Evolutionary conservation across 495 filamentous ascomycete species (phyloP).

Genomic region (Penicillium cosmopolitanum): DNA sequence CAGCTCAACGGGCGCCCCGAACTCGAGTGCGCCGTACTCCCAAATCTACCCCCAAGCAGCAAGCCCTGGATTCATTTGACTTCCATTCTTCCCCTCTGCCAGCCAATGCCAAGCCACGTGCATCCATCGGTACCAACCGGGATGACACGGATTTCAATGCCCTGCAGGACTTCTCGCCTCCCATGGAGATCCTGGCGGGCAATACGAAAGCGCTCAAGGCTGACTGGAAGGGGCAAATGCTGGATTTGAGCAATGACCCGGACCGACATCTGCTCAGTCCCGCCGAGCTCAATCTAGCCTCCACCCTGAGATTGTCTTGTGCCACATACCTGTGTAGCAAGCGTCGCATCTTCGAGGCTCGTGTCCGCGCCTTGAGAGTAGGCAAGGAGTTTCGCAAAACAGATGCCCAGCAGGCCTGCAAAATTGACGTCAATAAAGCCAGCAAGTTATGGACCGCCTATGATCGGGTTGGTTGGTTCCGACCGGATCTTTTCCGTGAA

Average conservation of each 20-base stretch:
- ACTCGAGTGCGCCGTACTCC: conserved; percentile 50
- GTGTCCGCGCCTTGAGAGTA: conserved; percentile 67
- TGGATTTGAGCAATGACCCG: conserved; percentile 80
- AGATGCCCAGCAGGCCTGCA: conserved; percentile 95
- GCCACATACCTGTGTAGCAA: conserved; percentile 95
- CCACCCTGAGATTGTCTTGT: conserved; percentile 80
- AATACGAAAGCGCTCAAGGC: conserved; percentile 76
- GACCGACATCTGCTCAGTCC: conserved; percentile 76
- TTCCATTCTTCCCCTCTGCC: conserved; percentile 25
- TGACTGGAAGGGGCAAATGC: conserved; percentile 82
- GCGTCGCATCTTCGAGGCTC: conserved; percentile 84
- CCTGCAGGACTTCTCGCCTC: conserved; percentile 78
- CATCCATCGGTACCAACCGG: conserved; percentile 58
- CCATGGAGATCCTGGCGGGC: conserved; percentile 62
- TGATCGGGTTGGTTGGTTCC: conserved; percentile 88
- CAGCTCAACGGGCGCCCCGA: conserved; percentile 35
- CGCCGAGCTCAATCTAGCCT: conserved; percentile 77
- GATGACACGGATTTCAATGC: conserved; percentile 88
- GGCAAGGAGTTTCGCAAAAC: conserved; percentile 95
- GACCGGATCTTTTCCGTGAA: conserved; percentile 60
- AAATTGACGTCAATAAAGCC: conserved; percentile 98
- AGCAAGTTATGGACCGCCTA: conserved; percentile 94
- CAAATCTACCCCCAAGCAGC: conserved; percentile 53
- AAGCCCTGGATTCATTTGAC: conserved; percentile 48
- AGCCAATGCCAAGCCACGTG: conserved; percentile 48